Base-by-base conservation (phyloP, 2,329 filamentous ascomycete genomes). In the Epichloe elymi region DNA sequence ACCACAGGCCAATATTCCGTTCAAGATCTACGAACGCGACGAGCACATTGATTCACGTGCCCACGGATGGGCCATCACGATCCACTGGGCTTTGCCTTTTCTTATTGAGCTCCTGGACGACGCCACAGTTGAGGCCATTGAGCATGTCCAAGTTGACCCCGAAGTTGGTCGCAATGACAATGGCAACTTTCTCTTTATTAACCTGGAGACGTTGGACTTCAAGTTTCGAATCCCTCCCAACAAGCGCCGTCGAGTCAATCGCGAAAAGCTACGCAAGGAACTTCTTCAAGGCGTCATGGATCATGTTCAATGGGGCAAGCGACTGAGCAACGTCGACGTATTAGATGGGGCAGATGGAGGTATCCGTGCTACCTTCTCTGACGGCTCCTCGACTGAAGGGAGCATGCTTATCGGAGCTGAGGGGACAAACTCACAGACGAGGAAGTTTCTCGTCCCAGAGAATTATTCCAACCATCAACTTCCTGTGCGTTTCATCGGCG, bases 1-100 rank as follows among this genome's bases (percentile, higher is more conserved):
- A 15, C 11, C 15, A 15, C 15, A 66, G 64, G 58, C 61, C 44
- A 57, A 57, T 7, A 60, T 65, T 7, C 57, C 63, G 0, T 66
- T 65, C 49, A 54, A 63, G 35, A 51, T 66, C 17, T 66, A 61
- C 53, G 64, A 66, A 51, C 61, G 63, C 37, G 56, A 62, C 58
- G 56, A 56, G 19, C 54, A 61, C 45, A 55, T 61, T 50, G 58
- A 60, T 46, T 55, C 57, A 19, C 65, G 65, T 19, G 53, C 55
- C 3, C 71, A 74, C 40, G 78, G 79, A 46, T 82, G 78, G 79
- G 78, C 75, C 41, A 67, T 83, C 48, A 81, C 78, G 2, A 61
- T 82, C 36, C 76, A 82, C 58, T 82, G 78, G 78, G 74, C 69
- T 19, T 65, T 80, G 12, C 61, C 57, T 2, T 64, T 58, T 37